Evolutionary conservation across 2,329 filamentous ascomycete genomes (phyloP), one percentile per base, ranked within the genome.

Genomic region (Colletotrichum noveboracense): DNA sequence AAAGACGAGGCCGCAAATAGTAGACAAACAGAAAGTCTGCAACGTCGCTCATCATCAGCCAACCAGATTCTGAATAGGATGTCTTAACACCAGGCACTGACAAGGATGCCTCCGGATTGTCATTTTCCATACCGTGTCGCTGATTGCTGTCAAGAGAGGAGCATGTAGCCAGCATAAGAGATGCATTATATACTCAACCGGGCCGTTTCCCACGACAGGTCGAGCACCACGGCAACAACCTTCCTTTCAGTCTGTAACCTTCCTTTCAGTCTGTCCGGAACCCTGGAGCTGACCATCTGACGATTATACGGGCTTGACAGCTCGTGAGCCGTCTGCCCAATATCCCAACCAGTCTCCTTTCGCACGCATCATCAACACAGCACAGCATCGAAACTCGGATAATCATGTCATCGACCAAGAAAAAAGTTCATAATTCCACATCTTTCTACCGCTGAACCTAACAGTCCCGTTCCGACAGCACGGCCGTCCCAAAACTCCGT

Each of bases 51-150:
- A 4, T 43, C 38, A n/a, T n/a, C 5, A 0, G 38, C 8, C 18
- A 43, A 43, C 9, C 5, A 12, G 3, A 43, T 43, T 43, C 38
- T 43, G 38, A 43, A n/a, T 1, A n/a, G 18, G 18, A 18, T 18
- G 16, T n/a, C 32, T 4, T 43, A 4, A 43, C 38, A 12, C 3
- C 38, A n/a, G 38, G 18, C 38, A n/a, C 38, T 43, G 18, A 43
- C 18, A 0, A 43, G 0, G 9, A 43, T n/a, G 38, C 3, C 1
- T 0, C 38, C 18, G 38, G 18, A 43, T 7, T n/a, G 9, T n/a
- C 38, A 0, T n/a, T n/a, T 10, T n/a, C 16, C 38, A n/a, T 0
- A 43, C 8, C 0, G 9, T n/a, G 0, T n/a, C 18, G 18, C 18
- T n/a, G 0, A 43, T 43, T 43, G 38, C 18, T n/a, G 38, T n/a